These are phyloP conservation scores for Nissolia schottii DNA, from an alignment of 306 rosid genomes.

Conservation along the genomic window DNA sequence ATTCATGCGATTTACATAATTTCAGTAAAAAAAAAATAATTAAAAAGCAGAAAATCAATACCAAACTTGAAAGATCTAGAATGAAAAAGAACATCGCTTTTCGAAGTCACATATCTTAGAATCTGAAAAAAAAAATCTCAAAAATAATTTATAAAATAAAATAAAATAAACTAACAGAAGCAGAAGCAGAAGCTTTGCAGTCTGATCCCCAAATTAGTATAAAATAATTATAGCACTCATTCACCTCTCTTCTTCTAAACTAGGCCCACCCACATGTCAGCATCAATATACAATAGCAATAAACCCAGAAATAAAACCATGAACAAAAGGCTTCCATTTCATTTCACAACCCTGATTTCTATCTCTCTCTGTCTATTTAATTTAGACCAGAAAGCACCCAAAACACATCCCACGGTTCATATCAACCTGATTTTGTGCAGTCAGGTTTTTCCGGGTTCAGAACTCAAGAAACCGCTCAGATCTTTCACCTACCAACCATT, in stretches of 20 bases:
- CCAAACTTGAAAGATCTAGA: not conserved
- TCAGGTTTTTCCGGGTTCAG: not conserved
- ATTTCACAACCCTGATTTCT: not conserved
- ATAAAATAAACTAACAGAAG: not conserved
- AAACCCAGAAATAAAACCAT: not conserved
- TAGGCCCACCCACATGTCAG: conserved; percentile 8
- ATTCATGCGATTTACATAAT: not conserved
- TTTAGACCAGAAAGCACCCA: not conserved
- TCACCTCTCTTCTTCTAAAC: not conserved
- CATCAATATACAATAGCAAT: conserved; percentile 10
- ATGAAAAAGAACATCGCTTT: not conserved
- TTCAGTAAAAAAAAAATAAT: not conserved
- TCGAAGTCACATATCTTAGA: not conserved
- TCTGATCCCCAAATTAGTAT: not conserved
- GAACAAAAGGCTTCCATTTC: not conserved
- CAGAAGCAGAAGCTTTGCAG: not conserved
- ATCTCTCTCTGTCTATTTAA: not conserved
- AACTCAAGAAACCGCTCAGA: conserved; percentile 4
- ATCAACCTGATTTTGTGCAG: conserved; percentile 14
- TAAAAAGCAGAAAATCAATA: not conserved
- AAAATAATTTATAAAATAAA: not conserved
- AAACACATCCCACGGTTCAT: not conserved
- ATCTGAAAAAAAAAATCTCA: not conserved
- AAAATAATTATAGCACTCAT: not conserved
- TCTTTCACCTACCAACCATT: not conserved